Percentiles rank a stretch among this genome's conserved stretches.
Evolutionary conservation across 208 protist species (phyloP).

Genomic region (Crithidia sp.): DNA sequence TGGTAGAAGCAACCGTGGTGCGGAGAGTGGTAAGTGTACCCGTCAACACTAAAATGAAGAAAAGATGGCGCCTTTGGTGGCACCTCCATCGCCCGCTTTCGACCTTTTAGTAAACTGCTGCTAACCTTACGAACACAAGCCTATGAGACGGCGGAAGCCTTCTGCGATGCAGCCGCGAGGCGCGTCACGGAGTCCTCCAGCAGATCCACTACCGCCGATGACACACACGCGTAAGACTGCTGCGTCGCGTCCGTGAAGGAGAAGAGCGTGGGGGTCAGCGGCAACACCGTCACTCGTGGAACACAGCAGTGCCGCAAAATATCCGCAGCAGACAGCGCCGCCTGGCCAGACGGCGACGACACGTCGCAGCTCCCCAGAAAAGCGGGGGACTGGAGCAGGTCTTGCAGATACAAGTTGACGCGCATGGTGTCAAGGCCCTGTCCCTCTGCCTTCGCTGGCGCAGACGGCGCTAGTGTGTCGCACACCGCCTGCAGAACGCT

Average conservation of each 20-base stretch:
- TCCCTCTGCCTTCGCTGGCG: too few species aligned
- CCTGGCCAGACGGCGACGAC: neutral
- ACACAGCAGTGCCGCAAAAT: constrained; percentile 20
- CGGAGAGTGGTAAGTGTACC: too few species aligned
- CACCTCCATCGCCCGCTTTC: too few species aligned
- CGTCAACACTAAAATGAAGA: too few species aligned
- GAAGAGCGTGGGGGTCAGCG: constrained; percentile 47
- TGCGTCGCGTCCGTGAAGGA: constrained; percentile 38
- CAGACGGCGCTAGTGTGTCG: constrained; percentile 11
- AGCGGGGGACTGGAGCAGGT: neutral
- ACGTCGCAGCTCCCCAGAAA: neutral
- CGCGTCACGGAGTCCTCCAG: constrained; percentile 16
- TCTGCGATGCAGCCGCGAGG: too few species aligned
- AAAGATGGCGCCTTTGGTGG: too few species aligned
- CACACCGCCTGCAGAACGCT: constrained; percentile 21
- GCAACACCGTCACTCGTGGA: constrained; percentile 39
- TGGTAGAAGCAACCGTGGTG: neutral
- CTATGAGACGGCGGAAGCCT: neutral
- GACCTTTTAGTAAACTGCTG: too few species aligned
- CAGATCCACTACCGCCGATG: constrained; percentile 4
- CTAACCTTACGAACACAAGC: neutral
- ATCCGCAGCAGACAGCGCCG: neutral
- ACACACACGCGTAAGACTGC: constrained; percentile 38
- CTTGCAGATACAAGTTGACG: constrained; percentile 7
- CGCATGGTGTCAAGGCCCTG: constrained; percentile 1